phyloP scores from a whole-genome alignment of 2,329 filamentous ascomycete genomes.

The Hirsutella minnesotensis region DNA sequence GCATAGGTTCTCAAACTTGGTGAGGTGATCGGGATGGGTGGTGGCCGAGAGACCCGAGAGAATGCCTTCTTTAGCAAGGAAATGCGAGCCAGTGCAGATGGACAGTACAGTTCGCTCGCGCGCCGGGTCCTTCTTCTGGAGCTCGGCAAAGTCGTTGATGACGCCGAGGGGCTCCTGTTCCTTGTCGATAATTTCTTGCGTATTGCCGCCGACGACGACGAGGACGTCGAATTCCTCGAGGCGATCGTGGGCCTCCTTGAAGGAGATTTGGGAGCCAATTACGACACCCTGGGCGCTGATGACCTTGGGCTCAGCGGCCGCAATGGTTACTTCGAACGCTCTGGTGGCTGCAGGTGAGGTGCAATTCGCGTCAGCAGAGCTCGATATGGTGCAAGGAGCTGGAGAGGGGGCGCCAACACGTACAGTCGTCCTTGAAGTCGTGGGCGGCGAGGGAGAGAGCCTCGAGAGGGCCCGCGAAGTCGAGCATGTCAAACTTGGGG shows the following conservation, averaged over 20 bases:
- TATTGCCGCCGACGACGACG: constrained; percentile 62
- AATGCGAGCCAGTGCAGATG: constrained; percentile 67
- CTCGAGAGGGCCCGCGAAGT: constrained; percentile 45
- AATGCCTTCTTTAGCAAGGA: constrained; percentile 66
- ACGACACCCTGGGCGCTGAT: constrained; percentile 52
- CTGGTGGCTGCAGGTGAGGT: constrained; percentile 29
- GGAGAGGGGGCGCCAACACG: background rate
- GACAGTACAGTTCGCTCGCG: constrained; percentile 74
- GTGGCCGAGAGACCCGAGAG: constrained; percentile 70
- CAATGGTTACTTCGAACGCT: constrained; percentile 48
- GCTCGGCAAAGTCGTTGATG: constrained; percentile 65
- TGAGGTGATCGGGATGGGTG: constrained; percentile 70
- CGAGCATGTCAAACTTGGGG: constrained; percentile 45
- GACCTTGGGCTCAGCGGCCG: constrained; percentile 39
- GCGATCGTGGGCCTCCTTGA: constrained; percentile 63
- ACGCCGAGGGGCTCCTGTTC: constrained; percentile 58
- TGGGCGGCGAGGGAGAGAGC: constrained; percentile 38
- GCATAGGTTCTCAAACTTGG: constrained; percentile 71
- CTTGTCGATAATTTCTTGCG: constrained; percentile 50
- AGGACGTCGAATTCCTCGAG: constrained; percentile 70
- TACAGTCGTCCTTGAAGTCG: constrained; percentile 40
- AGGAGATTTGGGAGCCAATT: constrained; percentile 63
- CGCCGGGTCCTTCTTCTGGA: constrained; percentile 67
- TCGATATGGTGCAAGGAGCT: background rate
- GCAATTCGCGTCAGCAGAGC: background rate